Evolutionary conservation across 139 green algal species (phyloP), one percentile per base, ranked within the genome.

Genomic region (Zygnema circumcarinatum): DNA sequence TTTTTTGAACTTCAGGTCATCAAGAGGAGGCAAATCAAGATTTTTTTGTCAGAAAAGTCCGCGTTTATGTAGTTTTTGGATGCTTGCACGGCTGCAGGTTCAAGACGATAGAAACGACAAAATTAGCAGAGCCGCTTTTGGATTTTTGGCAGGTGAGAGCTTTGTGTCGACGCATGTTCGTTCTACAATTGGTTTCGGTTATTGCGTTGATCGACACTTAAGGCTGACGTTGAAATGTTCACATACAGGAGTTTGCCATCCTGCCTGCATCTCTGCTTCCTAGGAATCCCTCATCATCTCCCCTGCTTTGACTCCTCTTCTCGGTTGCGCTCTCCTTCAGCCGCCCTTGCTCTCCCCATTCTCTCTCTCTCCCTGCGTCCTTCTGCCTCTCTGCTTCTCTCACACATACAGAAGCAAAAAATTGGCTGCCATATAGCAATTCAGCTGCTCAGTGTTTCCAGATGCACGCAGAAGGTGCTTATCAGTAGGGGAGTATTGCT

Each of bases 141-240:
- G 86, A 90, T 22, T 98, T 98, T 87, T 98, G 96, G 95, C 74
- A 81, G n/a, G 83, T 89, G 2, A 31, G 74, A 25, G 16, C 7
- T 62, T 62, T 62, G n/a, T n/a, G n/a, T n/a, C n/a, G n/a, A n/a
- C n/a, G n/a, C n/a, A n/a, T n/a, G n/a, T n/a, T n/a, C n/a, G n/a
- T n/a, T n/a, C n/a, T n/a, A n/a, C n/a, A n/a, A n/a, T n/a, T n/a
- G n/a, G n/a, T 62, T 62, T 62, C 7, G 47, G 16, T 16, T 62
- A 25, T 62, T 62, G 7, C 16, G 7, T 62, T 62, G 7, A 16
- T 62, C 7, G 16, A 62, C 16, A 16, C 47, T 25, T 16, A 62
- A 62, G 7, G 47, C 16, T 62, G 47, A 25, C 7, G 47, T 62
- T 25, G 16, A 25, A 7, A 25, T 7, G 16, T 62, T 62, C 47